A percentile compares a stretch with the other conserved stretches of the same genome.
Conservation (phyloP, 2,329 filamentous ascomycete species). For the Botrytis medusae region DNA sequence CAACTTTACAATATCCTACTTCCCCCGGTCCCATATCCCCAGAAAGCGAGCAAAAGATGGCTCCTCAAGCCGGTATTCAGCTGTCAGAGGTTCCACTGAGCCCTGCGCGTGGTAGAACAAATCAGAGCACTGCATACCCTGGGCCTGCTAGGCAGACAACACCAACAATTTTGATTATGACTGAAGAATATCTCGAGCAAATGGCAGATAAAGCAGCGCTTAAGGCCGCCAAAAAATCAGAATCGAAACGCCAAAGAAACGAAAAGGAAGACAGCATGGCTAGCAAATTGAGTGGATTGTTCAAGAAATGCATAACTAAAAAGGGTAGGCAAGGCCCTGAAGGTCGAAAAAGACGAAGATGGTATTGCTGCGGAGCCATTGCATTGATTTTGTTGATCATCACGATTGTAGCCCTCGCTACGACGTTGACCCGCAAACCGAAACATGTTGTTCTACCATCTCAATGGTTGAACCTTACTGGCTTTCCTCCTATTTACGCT, state of each 20-base stretch:
- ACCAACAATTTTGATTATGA: slow-evolving; percentile 24
- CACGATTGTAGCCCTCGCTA: slow-evolving; percentile 57
- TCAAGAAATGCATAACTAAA: slow-evolving; percentile 63
- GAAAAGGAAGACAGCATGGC: slow-evolving; percentile 67
- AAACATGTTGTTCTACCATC: slow-evolving; percentile 44
- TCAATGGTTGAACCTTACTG: slow-evolving; percentile 80
- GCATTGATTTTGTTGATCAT: slow-evolving; percentile 56
- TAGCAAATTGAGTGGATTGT: slow-evolving; percentile 58
- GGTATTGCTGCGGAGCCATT: slow-evolving; percentile 55
- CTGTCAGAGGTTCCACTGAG: slow-evolving; percentile 60
- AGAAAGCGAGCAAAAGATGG: slow-evolving; percentile 60
- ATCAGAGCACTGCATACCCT: slow-evolving; percentile 38
- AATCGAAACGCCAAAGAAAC: slow-evolving; percentile 51
- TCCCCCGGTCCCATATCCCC: slow-evolving; percentile 64
- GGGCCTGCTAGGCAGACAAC: slow-evolving; percentile 29
- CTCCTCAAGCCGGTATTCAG: slow-evolving; percentile 58
- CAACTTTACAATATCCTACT: slow-evolving; percentile 54
- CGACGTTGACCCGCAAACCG: slow-evolving; percentile 49
- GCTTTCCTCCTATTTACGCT: slow-evolving; percentile 82
- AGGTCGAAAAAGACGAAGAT: slow-evolving; percentile 60
- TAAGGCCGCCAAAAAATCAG: slow-evolving; percentile 35
- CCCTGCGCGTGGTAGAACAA: slow-evolving; percentile 40
- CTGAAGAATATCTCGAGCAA: slow-evolving; percentile 19
- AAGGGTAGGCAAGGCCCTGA: slow-evolving; percentile 62
- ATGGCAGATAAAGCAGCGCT: slow-evolving; percentile 26